Base-by-base conservation (phyloP, 148 eudicot genomes). In the Cornus suecica region DNA sequence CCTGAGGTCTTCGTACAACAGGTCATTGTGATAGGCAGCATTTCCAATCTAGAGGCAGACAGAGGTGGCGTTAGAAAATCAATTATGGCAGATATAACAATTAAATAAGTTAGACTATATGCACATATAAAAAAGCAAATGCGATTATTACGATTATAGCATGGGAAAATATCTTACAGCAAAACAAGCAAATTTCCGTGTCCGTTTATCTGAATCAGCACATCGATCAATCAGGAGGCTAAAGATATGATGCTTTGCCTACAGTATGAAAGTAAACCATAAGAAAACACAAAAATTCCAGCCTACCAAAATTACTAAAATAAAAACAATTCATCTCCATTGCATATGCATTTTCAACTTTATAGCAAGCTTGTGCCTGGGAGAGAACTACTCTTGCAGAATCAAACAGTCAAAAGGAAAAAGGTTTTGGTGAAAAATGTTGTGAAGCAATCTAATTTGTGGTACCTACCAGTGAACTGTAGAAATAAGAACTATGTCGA, bases 101-200 rank as follows among this genome's bases (percentile, higher is more conserved):
- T 74, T 64, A 30, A 16, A 25, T 34, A 29, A 28, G 42, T 65
- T 37, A 41, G 18, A 54, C 28, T 30, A 25, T 24, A 30, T 70
- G 13, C 52, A 37, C 58, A 68, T 15, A 26, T 14, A 22, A 5
- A 32, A n/a, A 25, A 3, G 27, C 7, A 24, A 67, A 62, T 24
- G n/a, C n/a, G n/a, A 66, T 42, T 18, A 41, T 10, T 28, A 22
- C n/a, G n/a, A n/a, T n/a, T 6, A 28, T 11, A 24, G 64, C 20
- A 32, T 58, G 28, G 18, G 18, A 60, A 76, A 54, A 65, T 27
- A 78, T 32, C 91, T 87, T 88, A 95, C 99, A 65, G 97, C 97
- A 86, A 95, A 95, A 84, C 97, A 95, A 70, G 97, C 97, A 85
- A 89, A 95, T 83, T 95, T 95, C 80, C 97, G 79, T 18, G 99